phyloP scores from a whole-genome alignment of 768 basidiomycete genomes.

The Auricularia sp. region DNA sequence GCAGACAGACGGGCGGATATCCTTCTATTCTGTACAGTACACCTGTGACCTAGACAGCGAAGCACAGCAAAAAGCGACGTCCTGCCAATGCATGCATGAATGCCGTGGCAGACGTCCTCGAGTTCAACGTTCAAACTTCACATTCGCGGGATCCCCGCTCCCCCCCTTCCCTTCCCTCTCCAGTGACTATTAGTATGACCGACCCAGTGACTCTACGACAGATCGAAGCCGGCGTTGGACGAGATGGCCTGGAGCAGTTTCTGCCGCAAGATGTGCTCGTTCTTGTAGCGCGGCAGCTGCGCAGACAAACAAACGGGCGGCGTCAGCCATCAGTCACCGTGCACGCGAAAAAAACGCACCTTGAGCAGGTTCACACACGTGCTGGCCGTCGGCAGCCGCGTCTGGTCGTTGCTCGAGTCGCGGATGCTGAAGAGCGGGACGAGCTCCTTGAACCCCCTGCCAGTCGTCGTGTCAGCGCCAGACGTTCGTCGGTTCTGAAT shows the following conservation, averaged over 20 bases:
- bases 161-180: too few relatives aligned
- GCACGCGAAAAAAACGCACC: constrained; percentile 26
- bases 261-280: constrained; percentile 49
- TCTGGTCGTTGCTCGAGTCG: constrained; percentile 63
- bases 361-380: constrained; percentile 92
- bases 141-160: too few relatives aligned
- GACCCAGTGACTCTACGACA: constrained; percentile 42
- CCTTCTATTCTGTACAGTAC: too few relatives aligned
- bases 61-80: too few relatives aligned
- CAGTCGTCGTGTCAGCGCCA: neutral
- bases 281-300: constrained; percentile 62
- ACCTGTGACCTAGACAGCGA: too few relatives aligned
- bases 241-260: constrained; percentile 84
- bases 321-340: constrained; percentile 6
- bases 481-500: too few relatives aligned
- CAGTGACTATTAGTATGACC: too few relatives aligned
- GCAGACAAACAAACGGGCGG: neutral
- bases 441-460: constrained; percentile 76
- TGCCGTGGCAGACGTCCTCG: too few relatives aligned
- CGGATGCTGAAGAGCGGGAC: constrained; percentile 83
- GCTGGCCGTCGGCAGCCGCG: constrained; percentile 63
- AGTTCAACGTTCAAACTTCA: too few relatives aligned
- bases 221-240: constrained; percentile 84
- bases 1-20: too few relatives aligned
- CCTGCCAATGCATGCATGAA: too few relatives aligned